Evolutionary conservation across 495 filamentous ascomycete species (phyloP), one percentile per base, ranked within the genome.

Genomic region (Symbiotaphrina buchneri): DNA sequence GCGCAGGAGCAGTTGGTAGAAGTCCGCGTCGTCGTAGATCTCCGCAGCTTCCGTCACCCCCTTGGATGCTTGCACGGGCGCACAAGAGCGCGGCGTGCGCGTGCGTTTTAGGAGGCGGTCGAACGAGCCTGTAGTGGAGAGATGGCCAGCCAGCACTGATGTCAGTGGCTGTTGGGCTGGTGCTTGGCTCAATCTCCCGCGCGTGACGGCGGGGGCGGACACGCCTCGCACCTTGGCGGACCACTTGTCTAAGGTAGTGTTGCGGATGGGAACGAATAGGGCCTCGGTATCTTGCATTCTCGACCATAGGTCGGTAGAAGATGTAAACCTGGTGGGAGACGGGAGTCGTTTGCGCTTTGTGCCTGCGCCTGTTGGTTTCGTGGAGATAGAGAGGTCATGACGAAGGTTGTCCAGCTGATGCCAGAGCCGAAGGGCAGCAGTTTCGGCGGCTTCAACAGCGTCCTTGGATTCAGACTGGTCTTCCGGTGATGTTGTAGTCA

Each of bases 11-110:
- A 80, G 59, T 44, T 87, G 77, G 56, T 97, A 97, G 53, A 95
- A 92, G 46, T 82, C 69, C 5, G 76, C 74, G 43, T 95, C 87
- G 42, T 95, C 85, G 54, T 83, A 97, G 44, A 92, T 64, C 2
- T 27, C 31, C 3, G 8, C n/a, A 15, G 22, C 18, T 30, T 39
- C 28, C 6, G 13, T 4, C 7, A 27, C 11, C 10, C 22, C 38
- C 62, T 63, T 23, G 48, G 47, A 6, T 61, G 63, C 55, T 41
- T 81, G 75, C 0, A 64, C 41, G 0, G 77, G 78, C 4, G 78
- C 78, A 41, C 75, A 81, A 1, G 71, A 75, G 15, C 77, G 61
- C 7, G 77, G 71, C 0, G 61, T 64, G 5, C 57, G 61, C 30
- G 81, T 69, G 42, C 71, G 52, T 43, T 59, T 62, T 21, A 84